Conservation (phyloP, 805 yeast genomes). For the Kazachstania africana region DNA sequence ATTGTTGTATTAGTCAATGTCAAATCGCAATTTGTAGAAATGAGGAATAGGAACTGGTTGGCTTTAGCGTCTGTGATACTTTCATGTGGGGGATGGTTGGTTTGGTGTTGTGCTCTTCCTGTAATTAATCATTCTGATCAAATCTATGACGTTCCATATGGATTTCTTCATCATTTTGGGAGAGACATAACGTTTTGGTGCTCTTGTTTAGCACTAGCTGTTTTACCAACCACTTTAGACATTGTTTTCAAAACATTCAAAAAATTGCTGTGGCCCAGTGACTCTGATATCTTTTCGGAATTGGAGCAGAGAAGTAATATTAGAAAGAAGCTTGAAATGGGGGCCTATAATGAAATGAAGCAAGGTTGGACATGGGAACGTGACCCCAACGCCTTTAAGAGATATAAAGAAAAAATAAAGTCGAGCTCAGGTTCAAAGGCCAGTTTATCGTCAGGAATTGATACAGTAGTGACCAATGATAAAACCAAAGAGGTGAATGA, state of each 20-base stretch:
- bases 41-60: slow-evolving; percentile 60
- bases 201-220: slow-evolving; percentile 41
- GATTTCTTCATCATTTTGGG: slow-evolving; percentile 65
- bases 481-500: not conserved
- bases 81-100: slow-evolving; percentile 73
- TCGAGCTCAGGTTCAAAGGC: slow-evolving; percentile 3
- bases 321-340: slow-evolving; percentile 58
- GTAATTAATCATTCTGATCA: slow-evolving; percentile 45
- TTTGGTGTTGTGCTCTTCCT: slow-evolving; percentile 75
- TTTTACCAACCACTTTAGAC: slow-evolving; percentile 58
- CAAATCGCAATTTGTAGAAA: slow-evolving; percentile 72
- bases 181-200: slow-evolving; percentile 83
- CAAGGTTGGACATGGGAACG: slow-evolving; percentile 68
- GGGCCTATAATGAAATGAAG: slow-evolving; percentile 57
- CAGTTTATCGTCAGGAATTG: slow-evolving; percentile 4
- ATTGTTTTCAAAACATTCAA: slow-evolving; percentile 47
- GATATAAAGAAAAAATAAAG: slow-evolving; percentile 16
- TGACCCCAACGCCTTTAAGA: slow-evolving; percentile 30
- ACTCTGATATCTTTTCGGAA: slow-evolving; percentile 67
- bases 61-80: slow-evolving; percentile 54
- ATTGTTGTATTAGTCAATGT: slow-evolving; percentile 62
- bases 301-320: slow-evolving; percentile 61
- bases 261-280: slow-evolving; percentile 49
- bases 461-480: not conserved
- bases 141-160: slow-evolving; percentile 58